A percentile compares a stretch with the other conserved stretches of the same genome.
Conservation (phyloP, 306 rosid species). For the Casuarina equisetifolia region DNA sequence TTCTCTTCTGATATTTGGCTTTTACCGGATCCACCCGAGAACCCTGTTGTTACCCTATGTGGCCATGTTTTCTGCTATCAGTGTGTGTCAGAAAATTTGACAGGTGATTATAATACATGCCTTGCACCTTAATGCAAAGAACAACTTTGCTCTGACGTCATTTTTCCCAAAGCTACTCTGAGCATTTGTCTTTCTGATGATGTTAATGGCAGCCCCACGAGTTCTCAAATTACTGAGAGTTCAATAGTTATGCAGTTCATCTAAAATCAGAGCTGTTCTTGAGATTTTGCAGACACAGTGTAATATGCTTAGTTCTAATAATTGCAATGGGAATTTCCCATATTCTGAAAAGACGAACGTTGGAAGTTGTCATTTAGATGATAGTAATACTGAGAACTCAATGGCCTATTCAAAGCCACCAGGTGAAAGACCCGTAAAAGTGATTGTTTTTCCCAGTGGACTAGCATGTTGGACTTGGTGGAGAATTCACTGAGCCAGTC, state of each 20-base stretch:
- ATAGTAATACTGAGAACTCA: conserved; percentile 43
- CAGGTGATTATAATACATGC: conserved; percentile 74
- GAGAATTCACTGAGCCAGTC: conserved; percentile 52
- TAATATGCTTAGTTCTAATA: conserved; percentile 28
- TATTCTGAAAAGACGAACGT: conserved; percentile 29
- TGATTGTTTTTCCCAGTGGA: conserved; percentile 94
- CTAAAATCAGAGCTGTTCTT: conserved; percentile 87
- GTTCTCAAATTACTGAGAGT: conserved; percentile 45
- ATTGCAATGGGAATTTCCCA: conserved; percentile 37
- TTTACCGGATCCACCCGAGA: conserved; percentile 87
- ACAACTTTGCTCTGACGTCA: conserved; percentile 60
- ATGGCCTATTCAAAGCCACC: conserved; percentile 44
- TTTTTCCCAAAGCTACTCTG: conserved; percentile 76
- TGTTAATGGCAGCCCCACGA: conserved; percentile 46
- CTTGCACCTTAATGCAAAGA: conserved; percentile 72
- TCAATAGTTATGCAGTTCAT: conserved; percentile 60
- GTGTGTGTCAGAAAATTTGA: conserved; percentile 77
- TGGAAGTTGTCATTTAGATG: conserved; percentile 43
- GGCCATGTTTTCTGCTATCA: conserved; percentile 93
- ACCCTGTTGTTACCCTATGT: conserved; percentile 79
- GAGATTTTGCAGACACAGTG: conserved; percentile 62
- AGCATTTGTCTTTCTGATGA: conserved; percentile 68
- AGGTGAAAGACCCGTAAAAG: conserved; percentile 57
- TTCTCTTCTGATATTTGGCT: conserved; percentile 14
- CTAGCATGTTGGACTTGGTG: conserved; percentile 89